phyloP scores from a whole-genome alignment of 768 basidiomycete species.

The Podaxis carcinomalis region DNA sequence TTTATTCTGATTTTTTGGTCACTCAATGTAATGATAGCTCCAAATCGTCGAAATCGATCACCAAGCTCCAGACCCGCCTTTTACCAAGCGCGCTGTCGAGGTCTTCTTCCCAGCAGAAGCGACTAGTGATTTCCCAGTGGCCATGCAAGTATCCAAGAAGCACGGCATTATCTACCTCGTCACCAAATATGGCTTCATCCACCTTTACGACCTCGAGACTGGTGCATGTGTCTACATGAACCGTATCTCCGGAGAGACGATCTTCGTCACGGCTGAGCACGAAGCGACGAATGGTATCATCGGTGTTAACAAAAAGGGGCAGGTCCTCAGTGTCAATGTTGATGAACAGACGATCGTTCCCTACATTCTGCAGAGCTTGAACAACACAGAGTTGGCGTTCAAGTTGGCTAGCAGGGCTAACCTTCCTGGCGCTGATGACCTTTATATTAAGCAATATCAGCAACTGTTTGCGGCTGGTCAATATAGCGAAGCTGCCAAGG shows the following conservation, averaged over 20 bases:
- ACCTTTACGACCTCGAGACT: conserved; percentile 96
- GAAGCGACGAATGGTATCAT: conserved; percentile 94
- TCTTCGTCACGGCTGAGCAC: conserved; percentile 97
- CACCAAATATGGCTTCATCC: conserved; percentile 99
- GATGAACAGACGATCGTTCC: conserved; percentile 96
- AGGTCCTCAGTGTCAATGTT: conserved; percentile 93
- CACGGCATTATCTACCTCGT: conserved; percentile 97
- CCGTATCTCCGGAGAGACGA: conserved; percentile 98
- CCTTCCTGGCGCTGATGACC: conserved; percentile 94
- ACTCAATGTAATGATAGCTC: conserved; percentile 48
- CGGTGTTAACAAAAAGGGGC: conserved; percentile 99
- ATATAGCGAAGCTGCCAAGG: conserved; percentile 91
- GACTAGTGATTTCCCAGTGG: conserved; percentile 97
- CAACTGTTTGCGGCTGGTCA: conserved; percentile 86
- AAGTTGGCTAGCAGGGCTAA: conserved; percentile 96
- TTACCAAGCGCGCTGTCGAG: conserved; percentile 96
- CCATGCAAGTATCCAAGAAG: conserved; percentile 97
- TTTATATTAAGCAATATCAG: conserved; percentile 93
- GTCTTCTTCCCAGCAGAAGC: conserved; percentile 99
- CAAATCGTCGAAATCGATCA: conserved; percentile 99
- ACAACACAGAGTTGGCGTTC: conserved; percentile 97
- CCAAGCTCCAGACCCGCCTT: conserved; percentile 85
- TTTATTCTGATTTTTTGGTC: not conserved
- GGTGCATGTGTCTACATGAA: conserved; percentile 99
- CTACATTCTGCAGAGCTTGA: conserved; percentile 88